phyloP scores from a whole-genome alignment of 2,329 filamentous ascomycete genomes.

The Periconia digitata region DNA sequence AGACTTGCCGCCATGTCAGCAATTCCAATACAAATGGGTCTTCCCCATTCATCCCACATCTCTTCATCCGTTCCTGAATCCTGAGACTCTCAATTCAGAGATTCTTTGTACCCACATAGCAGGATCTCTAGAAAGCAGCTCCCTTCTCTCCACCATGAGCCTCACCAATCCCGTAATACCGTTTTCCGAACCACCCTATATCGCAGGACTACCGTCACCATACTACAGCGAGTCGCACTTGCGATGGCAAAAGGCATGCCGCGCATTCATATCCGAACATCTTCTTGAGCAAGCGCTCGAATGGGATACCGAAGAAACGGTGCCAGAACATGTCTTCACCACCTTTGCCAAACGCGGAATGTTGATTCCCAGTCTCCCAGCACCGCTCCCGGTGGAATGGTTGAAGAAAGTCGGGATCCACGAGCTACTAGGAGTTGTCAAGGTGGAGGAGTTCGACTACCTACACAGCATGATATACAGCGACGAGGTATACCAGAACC shows the following conservation, averaged over 20 bases:
- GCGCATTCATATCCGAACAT: constrained; percentile 66
- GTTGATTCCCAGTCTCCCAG: constrained; percentile 69
- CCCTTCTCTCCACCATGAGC: constrained; percentile 23
- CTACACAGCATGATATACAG: constrained; percentile 70
- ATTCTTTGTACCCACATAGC: too few relatives aligned
- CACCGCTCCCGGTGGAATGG: constrained; percentile 69
- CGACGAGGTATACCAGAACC: constrained; percentile 57
- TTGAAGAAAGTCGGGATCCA: constrained; percentile 66
- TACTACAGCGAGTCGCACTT: constrained; percentile 69
- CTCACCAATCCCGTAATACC: constrained; percentile 51
- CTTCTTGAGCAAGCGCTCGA: constrained; percentile 65
- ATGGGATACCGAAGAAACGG: constrained; percentile 67
- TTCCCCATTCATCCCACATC: too few relatives aligned
- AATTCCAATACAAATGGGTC: too few relatives aligned
- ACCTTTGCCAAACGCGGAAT: constrained; percentile 68
- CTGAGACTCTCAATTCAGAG: too few relatives aligned
- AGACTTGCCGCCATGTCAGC: too few relatives aligned
- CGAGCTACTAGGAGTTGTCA: constrained; percentile 65
- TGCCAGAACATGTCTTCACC: constrained; percentile 65
- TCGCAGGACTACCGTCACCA: constrained; percentile 69
- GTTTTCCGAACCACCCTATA: constrained; percentile 73
- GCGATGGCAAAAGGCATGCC: constrained; percentile 68
- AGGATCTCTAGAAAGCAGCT: neutral
- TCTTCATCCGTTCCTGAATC: too few relatives aligned
- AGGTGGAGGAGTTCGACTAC: constrained; percentile 74